Conservation (phyloP, 495 filamentous ascomycete genomes). For the Daldinia grandis region DNA sequence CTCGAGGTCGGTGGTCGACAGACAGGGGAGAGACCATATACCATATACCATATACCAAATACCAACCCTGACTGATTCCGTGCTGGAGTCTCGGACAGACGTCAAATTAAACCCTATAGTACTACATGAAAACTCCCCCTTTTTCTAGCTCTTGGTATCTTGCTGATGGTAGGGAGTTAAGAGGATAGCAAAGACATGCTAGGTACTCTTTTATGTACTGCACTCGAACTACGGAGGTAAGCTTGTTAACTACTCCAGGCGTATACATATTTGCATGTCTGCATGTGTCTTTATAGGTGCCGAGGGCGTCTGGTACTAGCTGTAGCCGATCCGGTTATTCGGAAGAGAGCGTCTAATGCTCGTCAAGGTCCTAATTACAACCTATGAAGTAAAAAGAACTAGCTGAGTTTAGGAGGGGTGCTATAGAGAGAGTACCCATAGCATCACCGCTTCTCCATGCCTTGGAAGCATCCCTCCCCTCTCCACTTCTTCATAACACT, state of each 20-base stretch:
- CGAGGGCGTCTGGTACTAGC: neutral
- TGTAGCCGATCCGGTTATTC: neutral
- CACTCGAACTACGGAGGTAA: neutral
- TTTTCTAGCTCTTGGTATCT: neutral
- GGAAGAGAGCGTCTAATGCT: neutral
- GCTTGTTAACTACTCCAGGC: neutral
- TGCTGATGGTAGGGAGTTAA: neutral
- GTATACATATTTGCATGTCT: neutral
- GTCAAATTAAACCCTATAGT: neutral
- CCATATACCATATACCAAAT: too few relatives aligned
- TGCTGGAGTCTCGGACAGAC: too few relatives aligned
- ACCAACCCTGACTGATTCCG: too few relatives aligned
- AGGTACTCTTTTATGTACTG: neutral
- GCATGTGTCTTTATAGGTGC: neutral
- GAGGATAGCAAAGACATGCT: neutral
- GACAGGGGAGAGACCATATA: too few relatives aligned
- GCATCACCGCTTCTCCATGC: neutral
- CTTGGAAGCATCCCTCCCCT: neutral
- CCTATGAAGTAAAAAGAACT: neutral
- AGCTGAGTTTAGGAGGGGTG: neutral
- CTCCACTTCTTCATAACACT: constrained; percentile 1
- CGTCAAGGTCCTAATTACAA: neutral
- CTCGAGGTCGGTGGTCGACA: too few relatives aligned
- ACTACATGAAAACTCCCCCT: neutral
- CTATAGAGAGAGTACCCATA: neutral